Evolutionary conservation across 805 yeast species (phyloP).

Genomic region (Saturnispora kantuleensis): DNA sequence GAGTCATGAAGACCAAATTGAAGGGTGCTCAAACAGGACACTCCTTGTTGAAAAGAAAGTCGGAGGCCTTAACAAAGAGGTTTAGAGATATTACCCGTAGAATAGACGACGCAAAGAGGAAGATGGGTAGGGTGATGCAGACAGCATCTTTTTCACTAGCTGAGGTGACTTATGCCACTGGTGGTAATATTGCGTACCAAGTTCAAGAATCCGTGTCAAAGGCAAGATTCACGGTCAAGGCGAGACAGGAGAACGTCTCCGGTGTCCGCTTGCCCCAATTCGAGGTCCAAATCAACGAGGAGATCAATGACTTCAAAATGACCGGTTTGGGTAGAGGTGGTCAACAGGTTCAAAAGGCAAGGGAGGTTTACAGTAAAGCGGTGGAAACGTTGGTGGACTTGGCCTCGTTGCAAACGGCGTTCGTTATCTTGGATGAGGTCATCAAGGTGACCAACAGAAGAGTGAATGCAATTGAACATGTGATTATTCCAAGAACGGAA

Average conservation of each 20-base stretch:
- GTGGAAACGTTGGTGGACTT: conserved; percentile 95
- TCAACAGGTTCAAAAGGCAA: conserved; percentile 93
- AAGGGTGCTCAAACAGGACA: conserved; percentile 98
- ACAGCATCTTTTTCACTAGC: conserved; percentile 96
- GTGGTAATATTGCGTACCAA: conserved; percentile 90
- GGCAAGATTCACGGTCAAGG: conserved; percentile 84
- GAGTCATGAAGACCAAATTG: conserved; percentile 87
- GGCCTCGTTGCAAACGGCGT: conserved; percentile 94
- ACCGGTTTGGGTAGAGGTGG: conserved; percentile 99
- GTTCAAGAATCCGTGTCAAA: conserved; percentile 84
- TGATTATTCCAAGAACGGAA: conserved; percentile 94
- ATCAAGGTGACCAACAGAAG: conserved; percentile 96
- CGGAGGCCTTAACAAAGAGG: conserved; percentile 93
- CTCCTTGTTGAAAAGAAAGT: conserved; percentile 83
- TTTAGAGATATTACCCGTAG: conserved; percentile 92
- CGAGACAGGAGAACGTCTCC: conserved; percentile 91
- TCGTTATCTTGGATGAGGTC: conserved; percentile 92
- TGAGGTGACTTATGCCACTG: conserved; percentile 95
- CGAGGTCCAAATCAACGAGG: conserved; percentile 73
- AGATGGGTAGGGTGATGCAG: conserved; percentile 98
- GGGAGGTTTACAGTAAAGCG: conserved; percentile 84
- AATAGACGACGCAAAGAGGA: conserved; percentile 89
- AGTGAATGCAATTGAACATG: conserved; percentile 98
- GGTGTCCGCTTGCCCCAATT: conserved; percentile 94
- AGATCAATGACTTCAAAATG: conserved; percentile 86